These are phyloP conservation scores for Thymus mandschuricus DNA, from an alignment of 257 asterid genomes.

Conservation along the genomic window DNA sequence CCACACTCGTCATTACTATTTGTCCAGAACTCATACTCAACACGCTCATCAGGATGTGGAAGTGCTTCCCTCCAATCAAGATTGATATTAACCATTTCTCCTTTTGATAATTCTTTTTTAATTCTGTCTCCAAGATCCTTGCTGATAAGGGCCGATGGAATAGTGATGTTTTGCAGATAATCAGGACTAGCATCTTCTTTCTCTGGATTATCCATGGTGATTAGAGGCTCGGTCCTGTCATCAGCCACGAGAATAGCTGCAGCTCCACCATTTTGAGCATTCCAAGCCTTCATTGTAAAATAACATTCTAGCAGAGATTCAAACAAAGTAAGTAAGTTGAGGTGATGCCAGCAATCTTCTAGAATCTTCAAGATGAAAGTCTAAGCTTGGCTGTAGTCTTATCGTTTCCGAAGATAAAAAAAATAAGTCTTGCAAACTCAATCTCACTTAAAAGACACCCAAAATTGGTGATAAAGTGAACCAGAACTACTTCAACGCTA, in stretches of 20 bases:
- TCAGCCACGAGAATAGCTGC: conserved; percentile 95
- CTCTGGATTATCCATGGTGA: conserved; percentile 95
- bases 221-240: conserved; percentile 73
- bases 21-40: conserved; percentile 92
- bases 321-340: conserved; percentile 21
- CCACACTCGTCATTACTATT: conserved; percentile 95
- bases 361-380: conserved; percentile 7
- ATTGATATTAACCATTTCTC: conserved; percentile 74
- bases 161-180: conserved; percentile 75
- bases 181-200: conserved; percentile 61
- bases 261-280: conserved; percentile 94
- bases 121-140: conserved; percentile 80
- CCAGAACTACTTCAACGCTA: background rate
- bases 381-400: background rate
- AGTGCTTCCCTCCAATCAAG: conserved; percentile 98
- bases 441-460: background rate
- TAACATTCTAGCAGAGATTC: conserved; percentile 64
- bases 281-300: conserved; percentile 92
- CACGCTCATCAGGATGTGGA: conserved; percentile 97
- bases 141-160: conserved; percentile 88
- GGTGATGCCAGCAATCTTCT: background rate
- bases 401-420: background rate
- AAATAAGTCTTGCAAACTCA: conserved; percentile 1
- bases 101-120: conserved; percentile 62
- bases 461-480: background rate